Evolutionary conservation across 2,329 filamentous ascomycete species (phyloP), one percentile per base, ranked within the genome.

Genomic region (Pseudocercospora ulei): DNA sequence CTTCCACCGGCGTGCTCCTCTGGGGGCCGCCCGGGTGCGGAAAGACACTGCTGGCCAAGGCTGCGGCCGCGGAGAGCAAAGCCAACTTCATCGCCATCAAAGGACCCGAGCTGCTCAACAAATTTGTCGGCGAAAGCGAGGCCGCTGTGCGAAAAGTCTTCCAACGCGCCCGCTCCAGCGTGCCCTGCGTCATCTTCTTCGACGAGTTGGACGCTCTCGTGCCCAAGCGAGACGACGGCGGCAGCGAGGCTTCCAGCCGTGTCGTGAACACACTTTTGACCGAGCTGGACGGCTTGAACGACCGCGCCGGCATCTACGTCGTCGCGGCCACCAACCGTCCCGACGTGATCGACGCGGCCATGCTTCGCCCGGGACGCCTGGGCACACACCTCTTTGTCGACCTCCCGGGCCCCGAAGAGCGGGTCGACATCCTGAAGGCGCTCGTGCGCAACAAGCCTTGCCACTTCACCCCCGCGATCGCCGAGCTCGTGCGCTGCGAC

Each of bases 21-120:
- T 98, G 88, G 85, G 90, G 90, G 0, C 90, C 90, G 1, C 90
- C 90, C 0, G 90, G 90, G 4, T 98, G 90, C 61, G 90, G 90
- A 53, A 98, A 98, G 62, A 98, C 90, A 0, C 73, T 98, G 1
- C 76, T 98, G 1, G 90, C 90, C 11, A 95, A 96, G 64, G 90
- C 90, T 3, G 86, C 95, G 3, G 90, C 90, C 39, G 93, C 93
- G 60, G 86, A 94, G 59, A 87, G 82, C 5, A 85, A 88, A 60
- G 90, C 90, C 31, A 96, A 94, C 62, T 98, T 98, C 67, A 98
- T 98, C 62, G 86, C 85, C 36, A 85, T 98, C 63, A 95, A 95
- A 62, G 90, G 90, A 0, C 90, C 90, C 0, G 90, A 98, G 60
- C 70, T 98, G 6, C 73, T 98, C 29, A 96, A 96, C 69, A 98